Evolutionary conservation across 371 early-diverging fungal genomes (phyloP), one percentile per base, ranked within the genome.

Genomic region (Saksenaea vasiformis): DNA sequence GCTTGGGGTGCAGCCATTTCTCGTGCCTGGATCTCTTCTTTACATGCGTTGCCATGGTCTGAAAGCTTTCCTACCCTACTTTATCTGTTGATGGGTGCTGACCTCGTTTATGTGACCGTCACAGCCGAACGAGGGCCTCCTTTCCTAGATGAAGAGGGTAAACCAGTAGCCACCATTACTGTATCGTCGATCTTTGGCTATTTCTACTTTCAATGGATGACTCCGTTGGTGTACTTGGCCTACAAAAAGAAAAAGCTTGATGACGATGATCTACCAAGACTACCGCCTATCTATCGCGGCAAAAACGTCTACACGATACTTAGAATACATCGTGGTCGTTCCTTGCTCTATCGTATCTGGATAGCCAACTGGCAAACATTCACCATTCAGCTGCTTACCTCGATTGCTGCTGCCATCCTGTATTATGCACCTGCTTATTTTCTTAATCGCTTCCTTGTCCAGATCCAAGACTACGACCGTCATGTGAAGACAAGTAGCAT

Each of bases 341-440:
- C 56, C 2, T 28, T 79, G 7, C 5, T 78, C 0, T 70, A 63
- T 4, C 74, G 83, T 11, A 61, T 79, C n/a, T 65, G 58, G 14
- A 15, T 41, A 1, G 57, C 75, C 5, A 79, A 78, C n/a, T 60
- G 56, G 2, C n/a, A 28, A 0, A 68, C 77, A 3, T 62, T 76
- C 11, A 24, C 56, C 1, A 35, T 73, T 11, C 79, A 82, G n/a
- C 13, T 71, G 5, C 59, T 65, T 5, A 19, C 73, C 14, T 72
- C 76, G 14, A 7, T 74, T 3, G 2, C 76, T 5, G 56, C 76
- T 0, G 69, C 78, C 2, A 15, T 65, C 2, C 5, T 70, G 14
- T 79, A 73, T 34, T 82, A 76, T 65, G 61, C 61, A 0, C 78
- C 83, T 17, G 74, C 77, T 9, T 82, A 44, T 38, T 79, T 82